These are phyloP conservation scores for Nothomitra cinnamomea DNA, from an alignment of 2,329 filamentous ascomycete genomes.

Conservation along the genomic window DNA sequence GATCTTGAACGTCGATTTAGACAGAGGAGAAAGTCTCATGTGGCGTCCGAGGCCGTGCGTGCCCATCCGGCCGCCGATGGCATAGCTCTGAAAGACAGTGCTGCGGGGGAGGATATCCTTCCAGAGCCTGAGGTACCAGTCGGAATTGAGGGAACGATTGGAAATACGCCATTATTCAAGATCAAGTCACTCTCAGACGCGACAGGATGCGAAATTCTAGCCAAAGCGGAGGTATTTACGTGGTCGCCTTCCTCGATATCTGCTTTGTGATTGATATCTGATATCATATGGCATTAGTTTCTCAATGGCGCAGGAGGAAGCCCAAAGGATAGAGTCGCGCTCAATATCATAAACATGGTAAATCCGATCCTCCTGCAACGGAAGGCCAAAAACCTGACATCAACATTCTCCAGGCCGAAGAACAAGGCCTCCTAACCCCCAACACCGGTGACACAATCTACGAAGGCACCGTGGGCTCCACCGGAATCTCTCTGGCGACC, in stretches of 20 bases:
- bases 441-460: slow-evolving; percentile 86
- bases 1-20: slow-evolving; percentile 52
- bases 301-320: slow-evolving; percentile 88
- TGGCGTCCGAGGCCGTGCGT: slow-evolving; percentile 14
- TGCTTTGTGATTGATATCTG: not conserved
- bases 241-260: not conserved
- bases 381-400: no score
- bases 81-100: slow-evolving; percentile 10
- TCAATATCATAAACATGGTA: slow-evolving; percentile 64
- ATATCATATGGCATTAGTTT: slow-evolving; percentile 32
- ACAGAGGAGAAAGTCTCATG: slow-evolving; percentile 24
- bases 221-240: slow-evolving; percentile 57
- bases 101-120: not conserved
- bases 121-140: slow-evolving; percentile 36
- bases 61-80: slow-evolving; percentile 7
- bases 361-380: slow-evolving; percentile 6
- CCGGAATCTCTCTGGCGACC: slow-evolving; percentile 83
- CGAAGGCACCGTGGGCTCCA: slow-evolving; percentile 92
- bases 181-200: slow-evolving; percentile 74
- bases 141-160: slow-evolving; percentile 83
- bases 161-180: slow-evolving; percentile 75
- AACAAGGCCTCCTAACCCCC: slow-evolving; percentile 55
- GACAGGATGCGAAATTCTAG: slow-evolving; percentile 78
- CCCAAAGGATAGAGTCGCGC: slow-evolving; percentile 86
- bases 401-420: slow-evolving; percentile 44